Evolutionary conservation across 192 early-diverging fungal species (phyloP).

Genomic region (Backusella tuberculispora): DNA sequence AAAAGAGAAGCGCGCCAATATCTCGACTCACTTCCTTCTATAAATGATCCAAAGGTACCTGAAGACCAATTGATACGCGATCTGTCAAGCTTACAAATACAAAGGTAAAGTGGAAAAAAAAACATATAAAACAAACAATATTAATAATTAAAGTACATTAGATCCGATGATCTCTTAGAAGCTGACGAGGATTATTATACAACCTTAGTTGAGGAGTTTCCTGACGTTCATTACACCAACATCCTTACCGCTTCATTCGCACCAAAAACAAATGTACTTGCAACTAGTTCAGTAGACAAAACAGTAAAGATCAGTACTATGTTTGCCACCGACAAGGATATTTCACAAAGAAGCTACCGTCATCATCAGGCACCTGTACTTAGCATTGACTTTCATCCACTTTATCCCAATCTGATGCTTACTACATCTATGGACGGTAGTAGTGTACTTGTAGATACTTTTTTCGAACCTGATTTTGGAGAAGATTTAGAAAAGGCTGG

Average conservation of each 20-base stretch:
- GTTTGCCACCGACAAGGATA: slow-evolving; percentile 42
- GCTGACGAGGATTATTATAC: slow-evolving; percentile 47
- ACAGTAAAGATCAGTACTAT: slow-evolving; percentile 55
- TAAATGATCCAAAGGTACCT: slow-evolving; percentile 6
- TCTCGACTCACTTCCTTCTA: slow-evolving; percentile 41
- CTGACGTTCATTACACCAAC: slow-evolving; percentile 57
- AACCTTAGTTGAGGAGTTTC: slow-evolving; percentile 38
- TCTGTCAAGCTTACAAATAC: neutral
- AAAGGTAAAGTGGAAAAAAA: neutral
- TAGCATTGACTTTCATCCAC: slow-evolving; percentile 68
- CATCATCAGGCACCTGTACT: slow-evolving; percentile 65
- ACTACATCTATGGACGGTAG: slow-evolving; percentile 60
- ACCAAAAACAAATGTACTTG: slow-evolving; percentile 43
- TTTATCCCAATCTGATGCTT: slow-evolving; percentile 48
- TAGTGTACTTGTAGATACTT: slow-evolving; percentile 47
- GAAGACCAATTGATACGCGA: neutral
- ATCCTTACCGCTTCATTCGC: slow-evolving; percentile 53
- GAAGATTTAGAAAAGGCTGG: slow-evolving; percentile 17
- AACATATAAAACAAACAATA: neutral
- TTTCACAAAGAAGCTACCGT: slow-evolving; percentile 42
- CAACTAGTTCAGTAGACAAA: slow-evolving; percentile 65
- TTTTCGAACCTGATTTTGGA: neutral
- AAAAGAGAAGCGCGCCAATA: slow-evolving; percentile 46
- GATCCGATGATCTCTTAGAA: slow-evolving; percentile 16
- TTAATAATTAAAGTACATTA: neutral